A percentile compares a stretch with the other conserved stretches of the same genome.
Evolutionary conservation across 2,329 filamentous ascomycete genomes (phyloP).

Genomic region (Myriosclerotinia duriaeana): DNA sequence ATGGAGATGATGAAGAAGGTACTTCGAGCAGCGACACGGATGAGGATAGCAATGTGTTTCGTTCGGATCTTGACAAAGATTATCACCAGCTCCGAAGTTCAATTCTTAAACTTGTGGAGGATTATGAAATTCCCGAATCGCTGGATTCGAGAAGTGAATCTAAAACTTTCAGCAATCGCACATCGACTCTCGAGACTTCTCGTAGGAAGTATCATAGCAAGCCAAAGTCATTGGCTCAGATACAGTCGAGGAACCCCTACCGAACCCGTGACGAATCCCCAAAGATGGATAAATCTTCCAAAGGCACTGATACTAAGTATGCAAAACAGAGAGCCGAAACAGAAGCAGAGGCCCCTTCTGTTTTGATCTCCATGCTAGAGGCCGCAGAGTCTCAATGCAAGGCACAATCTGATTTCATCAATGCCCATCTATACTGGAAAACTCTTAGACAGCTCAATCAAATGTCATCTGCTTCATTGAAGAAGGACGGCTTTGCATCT

Average conservation of each 20-base stretch:
- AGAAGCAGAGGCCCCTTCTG: conserved; percentile 47
- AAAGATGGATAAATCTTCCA: conserved; percentile 25
- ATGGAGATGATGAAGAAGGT: conserved; percentile 66
- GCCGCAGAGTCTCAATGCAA: conserved; percentile 75
- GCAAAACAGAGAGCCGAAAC: conserved; percentile 30
- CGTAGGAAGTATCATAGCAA: conserved; percentile 60
- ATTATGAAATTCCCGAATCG: conserved; percentile 75
- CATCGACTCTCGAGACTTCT: conserved; percentile 49
- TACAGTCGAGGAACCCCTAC: conserved; percentile 60
- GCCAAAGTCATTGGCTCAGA: conserved; percentile 49
- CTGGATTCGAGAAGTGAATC: conserved; percentile 58
- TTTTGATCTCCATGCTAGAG: conserved; percentile 71
- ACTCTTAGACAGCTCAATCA: conserved; percentile 72
- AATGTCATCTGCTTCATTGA: conserved; percentile 59
- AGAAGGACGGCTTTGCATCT: conserved; percentile 67
- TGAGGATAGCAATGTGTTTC: conserved; percentile 55
- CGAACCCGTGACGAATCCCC: conserved; percentile 39
- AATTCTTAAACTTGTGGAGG: conserved; percentile 75
- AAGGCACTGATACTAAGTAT: conserved; percentile 27
- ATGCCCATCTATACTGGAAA: conserved; percentile 81
- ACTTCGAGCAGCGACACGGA: conserved; percentile 61
- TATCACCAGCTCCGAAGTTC: conserved; percentile 80
- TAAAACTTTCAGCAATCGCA: conserved; percentile 70
- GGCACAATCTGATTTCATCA: conserved; percentile 77
- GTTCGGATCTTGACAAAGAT: conserved; percentile 69